Base-by-base conservation (phyloP, 2,329 filamentous ascomycete genomes). In the Chrysoporthe cubensis region DNA sequence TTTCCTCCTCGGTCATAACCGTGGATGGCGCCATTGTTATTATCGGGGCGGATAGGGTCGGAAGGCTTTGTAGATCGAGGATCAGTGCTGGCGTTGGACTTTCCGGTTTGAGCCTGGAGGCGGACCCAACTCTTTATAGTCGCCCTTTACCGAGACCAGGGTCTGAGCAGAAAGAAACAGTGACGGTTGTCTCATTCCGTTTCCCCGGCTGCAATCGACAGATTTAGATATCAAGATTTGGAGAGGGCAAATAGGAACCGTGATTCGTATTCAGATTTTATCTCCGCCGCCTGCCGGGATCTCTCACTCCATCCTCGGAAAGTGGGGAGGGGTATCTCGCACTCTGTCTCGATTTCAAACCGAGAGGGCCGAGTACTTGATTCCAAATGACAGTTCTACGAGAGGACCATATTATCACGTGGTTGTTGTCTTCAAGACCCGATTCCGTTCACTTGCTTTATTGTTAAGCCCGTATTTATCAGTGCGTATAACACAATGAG, bases 241-340 rank as follows among this genome's bases (percentile, higher is more conserved):
- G 26, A 21, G 21, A 26, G 50, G 11, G 11, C 50, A 54, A 54
- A 9, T 32, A 32, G 21, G 32, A 16, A 34, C 26, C 4, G 26
- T 34, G 50, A 14, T 14, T 32, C 50, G 50, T 32, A 32, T 6
- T 54, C 50, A 54, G 32, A 13, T 54, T 57, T 57, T 40, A 57
- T 57, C 54, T 57, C 54, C 54, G 14, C 5, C 32, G 18, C 50
- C 6, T 40, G 18, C 7, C 32, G 34, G 34, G 34, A 32, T 16
- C 21, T 40, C 14, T 8, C 32, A 14, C 44, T 13, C 44, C 13
- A 46, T 4, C 37, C 44, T 46, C 44, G 11, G 16, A 34, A 57
- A 9, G 54, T 34, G 54, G 54, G 34, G 54, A 40, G 32, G 34
- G 54, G 54, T 40, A 57, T 57, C 54, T 57, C 32, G 26, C 26